Evolutionary conservation across 768 basidiomycete species (phyloP).

Genomic region (Ramaria sp.): DNA sequence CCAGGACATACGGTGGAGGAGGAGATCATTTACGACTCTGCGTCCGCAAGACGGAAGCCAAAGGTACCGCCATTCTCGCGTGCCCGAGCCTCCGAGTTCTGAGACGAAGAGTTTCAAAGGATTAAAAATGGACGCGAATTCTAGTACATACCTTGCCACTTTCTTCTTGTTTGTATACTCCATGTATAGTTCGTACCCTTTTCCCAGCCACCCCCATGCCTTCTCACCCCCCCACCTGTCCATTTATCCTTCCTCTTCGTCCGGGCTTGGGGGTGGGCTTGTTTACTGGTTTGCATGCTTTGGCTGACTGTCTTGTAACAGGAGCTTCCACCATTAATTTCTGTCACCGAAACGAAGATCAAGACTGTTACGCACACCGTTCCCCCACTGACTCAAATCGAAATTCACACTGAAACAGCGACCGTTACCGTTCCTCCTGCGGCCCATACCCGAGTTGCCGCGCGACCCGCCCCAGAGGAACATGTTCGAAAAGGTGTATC

Average conservation of each 20-base stretch:
- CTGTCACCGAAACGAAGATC: slow-evolving; percentile 55
- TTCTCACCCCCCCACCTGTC: slow-evolving; percentile 38
- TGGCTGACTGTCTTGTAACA: slow-evolving; percentile 17
- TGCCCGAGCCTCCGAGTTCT: slow-evolving; percentile 69
- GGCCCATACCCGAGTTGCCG: slow-evolving; percentile 66
- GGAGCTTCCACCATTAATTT: slow-evolving; percentile 31
- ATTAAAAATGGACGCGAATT: slow-evolving; percentile 27
- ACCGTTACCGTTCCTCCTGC: slow-evolving; percentile 65
- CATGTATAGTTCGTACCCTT: slow-evolving; percentile 62
- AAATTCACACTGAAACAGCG: slow-evolving; percentile 23
- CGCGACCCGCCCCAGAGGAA: slow-evolving; percentile 59
- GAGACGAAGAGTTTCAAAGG: slow-evolving; percentile 70
- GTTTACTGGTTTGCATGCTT: slow-evolving; percentile 8
- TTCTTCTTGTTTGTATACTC: slow-evolving; percentile 24
- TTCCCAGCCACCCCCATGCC: slow-evolving; percentile 38
- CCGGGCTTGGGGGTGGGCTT: slow-evolving; percentile 81
- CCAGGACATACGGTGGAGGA: slow-evolving; percentile 53
- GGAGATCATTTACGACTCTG: slow-evolving; percentile 70
- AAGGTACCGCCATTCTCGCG: slow-evolving; percentile 84
- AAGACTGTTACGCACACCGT: slow-evolving; percentile 21
- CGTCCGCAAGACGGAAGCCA: slow-evolving; percentile 55
- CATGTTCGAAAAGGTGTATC: slow-evolving; percentile 31
- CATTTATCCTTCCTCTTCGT: slow-evolving; percentile 58
- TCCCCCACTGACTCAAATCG: slow-evolving; percentile 39
- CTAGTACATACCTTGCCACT: slow-evolving; percentile 20